phyloP scores from a whole-genome alignment of 352 stramenopile species.

The Peronospora tabacina region DNA sequence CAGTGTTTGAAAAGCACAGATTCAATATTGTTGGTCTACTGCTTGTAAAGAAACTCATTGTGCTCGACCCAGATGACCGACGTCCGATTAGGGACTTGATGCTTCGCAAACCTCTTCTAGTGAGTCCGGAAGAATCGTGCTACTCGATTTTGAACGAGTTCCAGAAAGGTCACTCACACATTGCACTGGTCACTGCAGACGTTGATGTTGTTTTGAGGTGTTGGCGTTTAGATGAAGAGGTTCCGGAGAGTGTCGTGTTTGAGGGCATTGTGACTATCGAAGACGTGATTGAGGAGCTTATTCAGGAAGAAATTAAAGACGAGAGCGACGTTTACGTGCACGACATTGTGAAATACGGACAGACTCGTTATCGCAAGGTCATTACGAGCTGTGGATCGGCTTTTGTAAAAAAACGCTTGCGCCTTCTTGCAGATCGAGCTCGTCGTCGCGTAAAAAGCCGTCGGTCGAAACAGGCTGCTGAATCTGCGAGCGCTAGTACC shows the following conservation, averaged over 20 bases:
- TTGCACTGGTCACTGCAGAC: conserved; percentile 71
- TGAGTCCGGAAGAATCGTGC: conserved; percentile 73
- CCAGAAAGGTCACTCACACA: conserved; percentile 81
- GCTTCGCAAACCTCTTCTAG: conserved; percentile 72
- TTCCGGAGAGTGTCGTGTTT: conserved; percentile 50
- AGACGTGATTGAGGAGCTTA: conserved; percentile 90
- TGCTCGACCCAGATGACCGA: conserved; percentile 77
- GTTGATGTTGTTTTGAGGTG: conserved; percentile 42
- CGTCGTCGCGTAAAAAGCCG: conserved; percentile 34
- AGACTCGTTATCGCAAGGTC: conserved; percentile 22
- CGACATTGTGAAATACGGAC: conserved; percentile 58
- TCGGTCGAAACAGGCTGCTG: conserved; percentile 24
- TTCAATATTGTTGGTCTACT: conserved; percentile 80
- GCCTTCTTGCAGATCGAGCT: conserved; percentile 31
- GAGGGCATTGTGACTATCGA: conserved; percentile 90
- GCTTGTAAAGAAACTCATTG: conserved; percentile 87
- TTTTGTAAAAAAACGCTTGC: conserved; percentile 38
- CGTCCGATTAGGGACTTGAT: conserved; percentile 54
- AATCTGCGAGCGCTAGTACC: conserved; percentile 13
- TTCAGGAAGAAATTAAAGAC: conserved; percentile 89
- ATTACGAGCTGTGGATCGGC: conserved; percentile 28
- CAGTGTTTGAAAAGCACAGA: conserved; percentile 77
- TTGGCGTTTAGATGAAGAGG: conserved; percentile 41
- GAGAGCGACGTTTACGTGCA: conserved; percentile 78
- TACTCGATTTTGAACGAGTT: conserved; percentile 90